Percentiles rank a stretch among this genome's conserved stretches.
Evolutionary conservation across 2,329 filamentous ascomycete species (phyloP).

Genomic region (Ustulina deusta): DNA sequence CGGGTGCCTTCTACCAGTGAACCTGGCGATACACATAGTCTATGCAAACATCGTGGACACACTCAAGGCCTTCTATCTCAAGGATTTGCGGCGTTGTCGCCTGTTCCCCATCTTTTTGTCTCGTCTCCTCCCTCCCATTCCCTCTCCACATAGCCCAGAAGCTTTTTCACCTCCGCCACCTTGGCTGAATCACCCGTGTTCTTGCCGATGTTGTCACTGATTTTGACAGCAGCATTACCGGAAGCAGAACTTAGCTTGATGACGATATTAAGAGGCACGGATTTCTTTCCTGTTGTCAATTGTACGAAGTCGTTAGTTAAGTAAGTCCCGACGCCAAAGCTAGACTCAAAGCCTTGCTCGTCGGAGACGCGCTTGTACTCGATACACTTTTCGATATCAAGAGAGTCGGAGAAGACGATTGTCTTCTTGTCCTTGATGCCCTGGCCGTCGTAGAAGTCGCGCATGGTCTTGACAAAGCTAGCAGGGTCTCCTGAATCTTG

Average conservation of each 20-base stretch:
- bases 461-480: slow-evolving; percentile 82
- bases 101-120: slow-evolving; percentile 79
- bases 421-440: slow-evolving; percentile 84
- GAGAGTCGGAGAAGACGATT: slow-evolving; percentile 94
- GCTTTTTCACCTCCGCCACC: slow-evolving; percentile 84
- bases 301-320: slow-evolving; percentile 94
- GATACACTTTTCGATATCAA: slow-evolving; percentile 90
- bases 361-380: slow-evolving; percentile 90
- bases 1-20: too few species aligned
- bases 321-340: slow-evolving; percentile 95
- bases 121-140: slow-evolving; percentile 88
- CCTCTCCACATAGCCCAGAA: slow-evolving; percentile 87
- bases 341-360: slow-evolving; percentile 81
- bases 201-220: slow-evolving; percentile 91
- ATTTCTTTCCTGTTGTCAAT: slow-evolving; percentile 80
- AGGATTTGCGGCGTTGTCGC: slow-evolving; percentile 29
- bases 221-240: slow-evolving; percentile 88
- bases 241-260: slow-evolving; percentile 92
- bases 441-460: slow-evolving; percentile 81
- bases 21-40: not conserved
- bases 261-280: slow-evolving; percentile 93
- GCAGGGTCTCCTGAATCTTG: slow-evolving; percentile 92
- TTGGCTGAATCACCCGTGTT: slow-evolving; percentile 89
- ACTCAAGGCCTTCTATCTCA: not conserved
- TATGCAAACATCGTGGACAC: not conserved